Evolutionary conservation across 106 monocot genomes (phyloP).

Genomic region (Dioscorea dumetorum): DNA sequence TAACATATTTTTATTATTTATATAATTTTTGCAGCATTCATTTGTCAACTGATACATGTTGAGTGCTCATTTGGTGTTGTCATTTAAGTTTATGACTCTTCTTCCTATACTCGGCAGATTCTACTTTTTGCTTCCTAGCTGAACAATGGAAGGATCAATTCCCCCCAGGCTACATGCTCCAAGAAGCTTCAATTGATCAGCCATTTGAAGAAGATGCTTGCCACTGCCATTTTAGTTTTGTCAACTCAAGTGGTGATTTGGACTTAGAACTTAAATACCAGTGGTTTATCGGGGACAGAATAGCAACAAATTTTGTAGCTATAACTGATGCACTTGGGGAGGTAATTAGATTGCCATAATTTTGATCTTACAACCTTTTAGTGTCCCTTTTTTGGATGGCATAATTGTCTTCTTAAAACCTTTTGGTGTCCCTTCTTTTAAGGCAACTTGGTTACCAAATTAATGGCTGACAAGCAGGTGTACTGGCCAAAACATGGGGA

Average conservation of each 20-base stretch:
- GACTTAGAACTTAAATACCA: slow-evolving; percentile 71
- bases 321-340: slow-evolving; percentile 57
- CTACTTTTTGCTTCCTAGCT: slow-evolving; percentile 76
- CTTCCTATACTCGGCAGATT: slow-evolving; percentile 41
- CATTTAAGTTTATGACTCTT: too few relatives aligned
- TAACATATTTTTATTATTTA: too few relatives aligned
- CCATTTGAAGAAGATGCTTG: slow-evolving; percentile 96
- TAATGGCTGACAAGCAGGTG: slow-evolving; percentile 33
- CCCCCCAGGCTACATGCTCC: slow-evolving; percentile 63
- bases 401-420: too few relatives aligned
- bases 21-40: too few relatives aligned
- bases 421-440: neutral
- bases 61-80: too few relatives aligned
- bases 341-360: slow-evolving; percentile 19
- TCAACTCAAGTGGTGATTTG: slow-evolving; percentile 33
- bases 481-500: slow-evolving; percentile 89
- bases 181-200: slow-evolving; percentile 67
- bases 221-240: slow-evolving; percentile 75
- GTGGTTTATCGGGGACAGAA: slow-evolving; percentile 77
- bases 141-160: slow-evolving; percentile 82
- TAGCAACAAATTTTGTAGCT: slow-evolving; percentile 55
- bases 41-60: too few relatives aligned
- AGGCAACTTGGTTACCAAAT: neutral
- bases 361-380: too few relatives aligned
- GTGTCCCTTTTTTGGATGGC: neutral